A percentile compares a stretch with the other conserved stretches of the same genome.
Evolutionary conservation across 768 basidiomycete genomes (phyloP).

Genomic region (Gloeopeniophorella convolvens): DNA sequence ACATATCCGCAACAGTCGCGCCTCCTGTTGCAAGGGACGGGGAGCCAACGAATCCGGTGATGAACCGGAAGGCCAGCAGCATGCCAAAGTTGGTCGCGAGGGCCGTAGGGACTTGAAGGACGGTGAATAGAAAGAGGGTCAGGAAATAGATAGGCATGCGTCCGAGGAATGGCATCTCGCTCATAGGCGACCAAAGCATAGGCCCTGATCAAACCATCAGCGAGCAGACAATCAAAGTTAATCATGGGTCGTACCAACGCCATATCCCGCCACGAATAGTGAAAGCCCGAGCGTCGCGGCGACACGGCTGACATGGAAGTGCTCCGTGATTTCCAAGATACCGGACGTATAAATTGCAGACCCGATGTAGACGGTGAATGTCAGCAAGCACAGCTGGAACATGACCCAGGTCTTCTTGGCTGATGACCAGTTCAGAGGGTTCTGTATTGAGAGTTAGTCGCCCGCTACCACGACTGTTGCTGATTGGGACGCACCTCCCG

Average conservation of each 20-base stretch:
- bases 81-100: slow-evolving; percentile 28
- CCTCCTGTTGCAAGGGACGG: slow-evolving; percentile 32
- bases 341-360: slow-evolving; percentile 30
- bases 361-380: slow-evolving; percentile 31
- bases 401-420: slow-evolving; percentile 28
- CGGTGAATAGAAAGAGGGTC: slow-evolving; percentile 28
- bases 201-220: slow-evolving; percentile 14
- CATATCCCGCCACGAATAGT: slow-evolving; percentile 25
- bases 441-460: neutral
- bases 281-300: slow-evolving; percentile 29
- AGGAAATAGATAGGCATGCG: slow-evolving; percentile 31
- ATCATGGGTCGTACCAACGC: slow-evolving; percentile 18
- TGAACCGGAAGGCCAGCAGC: slow-evolving; percentile 31
- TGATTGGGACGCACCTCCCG: slow-evolving; percentile 11
- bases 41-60: slow-evolving; percentile 31
- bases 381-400: slow-evolving; percentile 29
- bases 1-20: slow-evolving; percentile 26
- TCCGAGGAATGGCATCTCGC: slow-evolving; percentile 30
- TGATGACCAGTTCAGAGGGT: slow-evolving; percentile 27
- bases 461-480: neutral
- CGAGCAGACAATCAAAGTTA: neutral
- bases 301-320: slow-evolving; percentile 26
- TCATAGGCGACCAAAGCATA: slow-evolving; percentile 27
- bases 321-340: slow-evolving; percentile 22
- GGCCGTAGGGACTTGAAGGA: slow-evolving; percentile 31